phyloP scores from a whole-genome alignment of 2,329 filamentous ascomycete genomes.

The Alternaria hordeiaustralica region DNA sequence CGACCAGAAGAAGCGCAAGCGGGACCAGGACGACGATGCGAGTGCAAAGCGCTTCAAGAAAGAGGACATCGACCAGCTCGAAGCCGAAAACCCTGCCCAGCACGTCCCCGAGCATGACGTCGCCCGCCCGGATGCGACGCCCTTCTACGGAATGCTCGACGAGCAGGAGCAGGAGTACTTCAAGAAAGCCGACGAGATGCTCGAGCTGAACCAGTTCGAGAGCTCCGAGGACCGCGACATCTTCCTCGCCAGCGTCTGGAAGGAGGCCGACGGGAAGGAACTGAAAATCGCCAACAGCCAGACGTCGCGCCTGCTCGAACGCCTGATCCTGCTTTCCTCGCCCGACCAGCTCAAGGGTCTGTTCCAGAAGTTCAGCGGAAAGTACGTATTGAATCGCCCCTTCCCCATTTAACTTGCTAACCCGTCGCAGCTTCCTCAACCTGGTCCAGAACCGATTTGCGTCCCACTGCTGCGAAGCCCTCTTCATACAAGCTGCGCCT shows the following conservation, averaged over 20 bases:
- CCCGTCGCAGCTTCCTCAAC: slow-evolving; percentile 70
- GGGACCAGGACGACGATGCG: slow-evolving; percentile 39
- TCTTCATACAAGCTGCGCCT: slow-evolving; percentile 84
- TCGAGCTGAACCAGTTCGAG: slow-evolving; percentile 88
- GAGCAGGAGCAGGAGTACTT: slow-evolving; percentile 97
- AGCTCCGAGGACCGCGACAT: slow-evolving; percentile 65
- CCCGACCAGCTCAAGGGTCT: slow-evolving; percentile 82
- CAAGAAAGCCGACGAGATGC: slow-evolving; percentile 83
- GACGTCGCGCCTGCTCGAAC: slow-evolving; percentile 90
- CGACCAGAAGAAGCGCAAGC: slow-evolving; percentile 57
- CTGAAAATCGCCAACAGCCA: slow-evolving; percentile 96
- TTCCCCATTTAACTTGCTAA: slow-evolving; percentile 11
- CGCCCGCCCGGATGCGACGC: slow-evolving; percentile 61
- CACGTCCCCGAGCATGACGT: slow-evolving; percentile 35
- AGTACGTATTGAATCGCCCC: slow-evolving; percentile 56
- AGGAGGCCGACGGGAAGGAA: slow-evolving; percentile 89
- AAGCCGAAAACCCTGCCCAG: slow-evolving; percentile 21
- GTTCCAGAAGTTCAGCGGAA: slow-evolving; percentile 82
- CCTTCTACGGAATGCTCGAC: slow-evolving; percentile 92
- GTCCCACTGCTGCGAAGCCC: slow-evolving; percentile 93
- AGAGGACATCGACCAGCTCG: slow-evolving; percentile 22
- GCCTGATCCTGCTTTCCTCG: slow-evolving; percentile 82
- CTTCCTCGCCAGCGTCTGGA: slow-evolving; percentile 79
- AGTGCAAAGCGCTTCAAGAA: slow-evolving; percentile 45
- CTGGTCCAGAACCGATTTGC: slow-evolving; percentile 95